Conservation (phyloP, 2,329 filamentous ascomycete species). For the Alternaria brassicicola region DNA sequence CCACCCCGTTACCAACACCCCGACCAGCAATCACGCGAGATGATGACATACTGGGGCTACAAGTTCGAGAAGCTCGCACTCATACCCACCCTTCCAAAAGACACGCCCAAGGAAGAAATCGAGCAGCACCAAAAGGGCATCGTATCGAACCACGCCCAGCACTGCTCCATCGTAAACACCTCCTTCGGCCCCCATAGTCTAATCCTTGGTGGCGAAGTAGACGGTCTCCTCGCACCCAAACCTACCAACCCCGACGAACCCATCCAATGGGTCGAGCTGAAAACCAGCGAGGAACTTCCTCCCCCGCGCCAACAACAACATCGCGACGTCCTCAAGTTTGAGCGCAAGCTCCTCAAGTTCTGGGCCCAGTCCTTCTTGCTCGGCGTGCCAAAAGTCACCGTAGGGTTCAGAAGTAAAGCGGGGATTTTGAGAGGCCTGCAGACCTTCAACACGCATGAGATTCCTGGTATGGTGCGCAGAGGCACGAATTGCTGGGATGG, state of each 20-base stretch:
- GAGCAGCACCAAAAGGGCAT: conserved; percentile 72
- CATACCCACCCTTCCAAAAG: conserved; percentile 79
- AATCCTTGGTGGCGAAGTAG: conserved; percentile 90
- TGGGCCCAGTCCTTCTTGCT: conserved; percentile 97
- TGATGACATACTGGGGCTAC: conserved; percentile 97
- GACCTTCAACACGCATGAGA: conserved; percentile 78
- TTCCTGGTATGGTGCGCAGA: conserved; percentile 76
- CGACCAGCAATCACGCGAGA: conserved; percentile 68
- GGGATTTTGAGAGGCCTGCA: conserved; percentile 76
- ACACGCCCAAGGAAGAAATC: conserved; percentile 75
- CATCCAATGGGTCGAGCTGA: conserved; percentile 93
- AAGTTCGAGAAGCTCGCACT: conserved; percentile 92
- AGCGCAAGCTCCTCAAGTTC: conserved; percentile 90
- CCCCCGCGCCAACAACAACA: conserved; percentile 55
- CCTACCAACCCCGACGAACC: conserved; percentile 39
- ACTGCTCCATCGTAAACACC: conserved; percentile 91
- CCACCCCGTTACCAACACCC: conserved; percentile 50
- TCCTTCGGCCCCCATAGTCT: conserved; percentile 77
- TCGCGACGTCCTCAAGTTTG: conserved; percentile 75
- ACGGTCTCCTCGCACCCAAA: conserved; percentile 63
- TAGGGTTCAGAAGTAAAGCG: conserved; percentile 79
- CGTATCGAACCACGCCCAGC: conserved; percentile 91
- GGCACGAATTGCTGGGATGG: conserved; percentile 82
- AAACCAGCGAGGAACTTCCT: conserved; percentile 77
- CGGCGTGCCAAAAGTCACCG: conserved; percentile 87